Evolutionary conservation across 495 filamentous ascomycete species (phyloP).

Genomic region (Xylaria venustula): DNA sequence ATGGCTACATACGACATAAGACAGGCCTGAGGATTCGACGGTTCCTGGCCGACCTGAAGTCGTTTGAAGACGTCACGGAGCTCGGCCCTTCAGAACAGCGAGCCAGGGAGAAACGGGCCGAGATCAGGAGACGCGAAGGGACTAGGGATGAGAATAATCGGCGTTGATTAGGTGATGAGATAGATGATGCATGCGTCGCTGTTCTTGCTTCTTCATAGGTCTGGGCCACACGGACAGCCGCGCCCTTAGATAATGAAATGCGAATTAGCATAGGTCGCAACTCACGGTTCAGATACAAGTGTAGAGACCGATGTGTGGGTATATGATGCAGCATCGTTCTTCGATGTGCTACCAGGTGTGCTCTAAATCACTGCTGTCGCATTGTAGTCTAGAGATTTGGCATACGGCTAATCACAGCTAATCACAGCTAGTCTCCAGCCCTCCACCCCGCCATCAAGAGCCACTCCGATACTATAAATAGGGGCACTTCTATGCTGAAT

Average conservation of each 20-base stretch:
- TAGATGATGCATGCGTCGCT: background rate
- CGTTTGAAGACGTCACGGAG: slow-evolving; percentile 35
- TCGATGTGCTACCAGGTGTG: too few species aligned
- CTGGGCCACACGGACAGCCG: background rate
- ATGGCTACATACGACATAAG: slow-evolving; percentile 41
- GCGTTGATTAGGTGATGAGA: background rate
- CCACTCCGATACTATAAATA: too few species aligned
- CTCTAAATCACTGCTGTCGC: too few species aligned
- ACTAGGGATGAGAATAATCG: background rate
- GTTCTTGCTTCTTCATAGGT: background rate
- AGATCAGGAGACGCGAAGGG: background rate
- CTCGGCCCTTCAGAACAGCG: slow-evolving; percentile 4
- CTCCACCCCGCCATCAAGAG: too few species aligned
- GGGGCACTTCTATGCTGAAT: too few species aligned
- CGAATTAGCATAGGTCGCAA: slow-evolving; percentile 9
- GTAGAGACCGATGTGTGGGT: too few species aligned
- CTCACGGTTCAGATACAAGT: too few species aligned
- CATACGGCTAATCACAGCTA: too few species aligned
- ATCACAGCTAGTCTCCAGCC: too few species aligned
- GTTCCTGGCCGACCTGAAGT: slow-evolving; percentile 47
- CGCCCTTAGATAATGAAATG: slow-evolving; percentile 10
- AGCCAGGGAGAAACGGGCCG: background rate
- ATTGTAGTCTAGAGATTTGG: too few species aligned
- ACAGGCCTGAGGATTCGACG: slow-evolving; percentile 46
- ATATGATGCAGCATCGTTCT: too few species aligned